These are phyloP conservation scores for Acacia melanoxylon DNA, from an alignment of 306 rosid species.

Conservation along the genomic window DNA sequence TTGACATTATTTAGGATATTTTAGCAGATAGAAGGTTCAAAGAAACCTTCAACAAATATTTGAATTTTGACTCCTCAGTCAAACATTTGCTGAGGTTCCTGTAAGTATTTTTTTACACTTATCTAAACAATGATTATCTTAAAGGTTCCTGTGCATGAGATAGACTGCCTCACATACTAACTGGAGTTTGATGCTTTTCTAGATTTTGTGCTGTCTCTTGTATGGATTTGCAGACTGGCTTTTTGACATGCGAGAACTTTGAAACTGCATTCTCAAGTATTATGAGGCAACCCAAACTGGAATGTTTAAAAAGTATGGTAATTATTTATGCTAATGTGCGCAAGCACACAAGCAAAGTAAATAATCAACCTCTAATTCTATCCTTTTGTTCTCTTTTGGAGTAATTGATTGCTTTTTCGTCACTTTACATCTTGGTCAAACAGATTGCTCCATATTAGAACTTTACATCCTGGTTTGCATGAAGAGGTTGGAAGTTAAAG, in stretches of 20 bases:
- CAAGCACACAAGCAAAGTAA: background rate
- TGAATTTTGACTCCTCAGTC: slow-evolving; percentile 59
- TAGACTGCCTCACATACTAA: slow-evolving; percentile 31
- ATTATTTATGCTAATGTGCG: background rate
- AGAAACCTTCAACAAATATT: slow-evolving; percentile 48
- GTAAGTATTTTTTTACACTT: slow-evolving; percentile 55
- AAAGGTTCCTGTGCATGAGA: background rate
- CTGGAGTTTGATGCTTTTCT: slow-evolving; percentile 33
- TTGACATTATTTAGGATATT: slow-evolving; percentile 72
- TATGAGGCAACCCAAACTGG: slow-evolving; percentile 80
- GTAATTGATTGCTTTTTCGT: slow-evolving; percentile 24
- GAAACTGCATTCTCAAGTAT: slow-evolving; percentile 64
- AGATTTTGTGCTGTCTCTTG: slow-evolving; percentile 78
- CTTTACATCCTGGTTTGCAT: slow-evolving; percentile 85
- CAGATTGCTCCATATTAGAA: slow-evolving; percentile 91
- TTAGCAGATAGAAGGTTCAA: slow-evolving; percentile 65
- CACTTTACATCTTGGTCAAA: slow-evolving; percentile 24
- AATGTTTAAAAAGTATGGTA: slow-evolving; percentile 69
- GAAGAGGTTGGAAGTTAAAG: slow-evolving; percentile 89
- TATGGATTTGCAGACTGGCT: slow-evolving; percentile 75
- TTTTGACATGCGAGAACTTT: slow-evolving; percentile 63
- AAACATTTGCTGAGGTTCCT: slow-evolving; percentile 69
- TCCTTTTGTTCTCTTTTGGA: slow-evolving; percentile 2
- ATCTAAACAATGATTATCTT: background rate
- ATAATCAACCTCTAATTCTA: background rate